These are phyloP conservation scores for Aquilaria sinensis DNA, from an alignment of 345 rosid species.

Conservation along the genomic window DNA sequence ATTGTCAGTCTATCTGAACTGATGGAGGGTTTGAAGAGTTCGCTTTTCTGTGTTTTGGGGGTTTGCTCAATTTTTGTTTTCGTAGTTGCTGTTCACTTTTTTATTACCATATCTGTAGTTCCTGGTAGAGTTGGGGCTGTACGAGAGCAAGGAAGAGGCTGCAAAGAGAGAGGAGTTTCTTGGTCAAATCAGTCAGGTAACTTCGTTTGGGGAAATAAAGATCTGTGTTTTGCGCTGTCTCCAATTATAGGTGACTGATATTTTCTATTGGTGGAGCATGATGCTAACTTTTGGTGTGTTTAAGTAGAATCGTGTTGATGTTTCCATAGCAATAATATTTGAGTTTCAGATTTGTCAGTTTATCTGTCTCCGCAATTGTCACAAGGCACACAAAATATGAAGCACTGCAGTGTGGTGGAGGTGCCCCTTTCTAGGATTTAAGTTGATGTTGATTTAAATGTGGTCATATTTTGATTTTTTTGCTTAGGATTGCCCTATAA, in stretches of 20 bases:
- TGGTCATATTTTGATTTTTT: too few species aligned
- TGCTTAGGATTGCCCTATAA: too few species aligned
- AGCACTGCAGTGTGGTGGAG: too few species aligned
- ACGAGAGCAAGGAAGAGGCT: constrained; percentile 77
- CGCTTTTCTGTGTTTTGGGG: not conserved
- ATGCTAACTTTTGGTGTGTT: not conserved
- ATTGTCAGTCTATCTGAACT: constrained; percentile 1
- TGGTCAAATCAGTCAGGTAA: constrained; percentile 57
- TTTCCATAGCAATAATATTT: too few species aligned
- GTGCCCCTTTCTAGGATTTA: too few species aligned
- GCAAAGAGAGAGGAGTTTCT: constrained; percentile 67
- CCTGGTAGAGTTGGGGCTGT: constrained; percentile 60
- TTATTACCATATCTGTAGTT: constrained; percentile 25
- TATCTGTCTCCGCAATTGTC: too few species aligned
- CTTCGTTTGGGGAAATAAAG: too few species aligned
- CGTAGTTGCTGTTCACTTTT: not conserved
- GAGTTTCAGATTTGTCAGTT: too few species aligned
- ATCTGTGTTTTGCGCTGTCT: too few species aligned
- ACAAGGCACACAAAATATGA: too few species aligned
- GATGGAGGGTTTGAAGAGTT: not conserved
- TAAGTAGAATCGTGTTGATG: too few species aligned
- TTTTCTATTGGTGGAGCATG: not conserved
- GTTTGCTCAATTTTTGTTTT: constrained; percentile 7
- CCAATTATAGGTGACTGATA: not conserved
- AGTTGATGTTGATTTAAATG: too few species aligned